Evolutionary conservation across 2,329 filamentous ascomycete genomes (phyloP), one percentile per base, ranked within the genome.

Genomic region (Pseudocercospora ulei): DNA sequence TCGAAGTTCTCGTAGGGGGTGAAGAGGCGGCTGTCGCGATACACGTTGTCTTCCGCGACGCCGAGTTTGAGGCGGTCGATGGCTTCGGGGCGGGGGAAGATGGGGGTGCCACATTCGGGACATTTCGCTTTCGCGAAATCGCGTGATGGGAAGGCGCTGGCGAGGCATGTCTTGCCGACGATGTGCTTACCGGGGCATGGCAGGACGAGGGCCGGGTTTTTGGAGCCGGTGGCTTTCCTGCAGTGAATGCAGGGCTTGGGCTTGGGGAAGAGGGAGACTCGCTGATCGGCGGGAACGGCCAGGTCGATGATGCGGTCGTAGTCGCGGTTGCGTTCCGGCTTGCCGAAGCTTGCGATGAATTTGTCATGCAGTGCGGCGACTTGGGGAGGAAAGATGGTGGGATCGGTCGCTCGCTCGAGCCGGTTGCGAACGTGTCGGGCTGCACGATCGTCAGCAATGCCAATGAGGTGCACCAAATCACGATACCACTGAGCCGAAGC

Each of bases 1-100:
- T 48, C 39, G 26, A 39, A 43, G 20, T 44, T 48, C 40, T 48
- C 46, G 22, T 29, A 46, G 3, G 28, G n/a, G n/a, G 28, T 46
- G 38, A 24, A 46, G n/a, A n/a, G n/a, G n/a, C 38, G 34, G 11
- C 38, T 20, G 4, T 43, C 46, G 18, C 25, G 17, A 35, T 36
- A 48, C 4, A 22, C n/a, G 5, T 23, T 23, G 19, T 38, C 13
- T 8, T 38, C 38, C 14, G 40, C 27, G 28, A 33, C 17, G 7
- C 40, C 35, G 16, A 30, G 30, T 7, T 39, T 39, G 9, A 33
- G 22, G 8, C 19, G 13, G 11, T 19, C 20, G 12, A 42, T 11
- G 6, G 16, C 8, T n/a, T 24, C 24, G 11, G 31, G n/a, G 29
- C 23, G 9, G n/a, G 19, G 7, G 27, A 44, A 41, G 16, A 41